Evolutionary conservation across 305 asterid species (phyloP).

Genomic region (Petunia hybrid): DNA sequence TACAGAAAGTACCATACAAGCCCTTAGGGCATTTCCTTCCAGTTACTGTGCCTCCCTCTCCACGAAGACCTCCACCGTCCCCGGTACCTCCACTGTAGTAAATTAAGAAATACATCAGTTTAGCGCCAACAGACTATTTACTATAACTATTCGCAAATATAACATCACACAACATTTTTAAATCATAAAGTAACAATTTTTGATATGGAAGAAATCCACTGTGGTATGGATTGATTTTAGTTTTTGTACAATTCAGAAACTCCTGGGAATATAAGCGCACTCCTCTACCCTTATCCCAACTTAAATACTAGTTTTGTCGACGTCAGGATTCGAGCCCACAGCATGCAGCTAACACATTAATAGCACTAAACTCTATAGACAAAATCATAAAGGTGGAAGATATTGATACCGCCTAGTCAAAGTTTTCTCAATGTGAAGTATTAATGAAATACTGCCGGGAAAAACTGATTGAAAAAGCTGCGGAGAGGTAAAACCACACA

Average conservation of each 20-base stretch:
- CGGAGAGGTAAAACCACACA: not conserved
- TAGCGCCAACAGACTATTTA: slow-evolving; percentile 36
- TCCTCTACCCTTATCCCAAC: too few relatives aligned
- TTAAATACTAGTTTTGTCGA: too few relatives aligned
- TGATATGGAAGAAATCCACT: too few relatives aligned
- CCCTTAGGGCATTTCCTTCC: slow-evolving; percentile 97
- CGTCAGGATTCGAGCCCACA: too few relatives aligned
- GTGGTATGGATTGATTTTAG: too few relatives aligned
- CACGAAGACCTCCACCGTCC: slow-evolving; percentile 73
- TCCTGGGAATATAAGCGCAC: too few relatives aligned
- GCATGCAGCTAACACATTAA: too few relatives aligned
- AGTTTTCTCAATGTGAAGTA: not conserved
- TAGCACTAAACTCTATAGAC: too few relatives aligned
- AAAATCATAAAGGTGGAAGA: too few relatives aligned
- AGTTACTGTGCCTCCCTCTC: slow-evolving; percentile 89
- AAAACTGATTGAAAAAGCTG: not conserved
- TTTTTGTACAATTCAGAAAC: too few relatives aligned
- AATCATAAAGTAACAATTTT: not conserved
- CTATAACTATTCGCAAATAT: slow-evolving; percentile 28
- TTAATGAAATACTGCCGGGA: not conserved
- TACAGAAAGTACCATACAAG: slow-evolving; percentile 90
- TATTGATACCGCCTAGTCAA: too few relatives aligned
- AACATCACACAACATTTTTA: not conserved
- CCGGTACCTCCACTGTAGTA: slow-evolving; percentile 87
- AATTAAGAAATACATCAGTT: slow-evolving; percentile 33